Base-by-base conservation (phyloP, 177 flowering plant species). In the Tripterygium wilfordii region DNA sequence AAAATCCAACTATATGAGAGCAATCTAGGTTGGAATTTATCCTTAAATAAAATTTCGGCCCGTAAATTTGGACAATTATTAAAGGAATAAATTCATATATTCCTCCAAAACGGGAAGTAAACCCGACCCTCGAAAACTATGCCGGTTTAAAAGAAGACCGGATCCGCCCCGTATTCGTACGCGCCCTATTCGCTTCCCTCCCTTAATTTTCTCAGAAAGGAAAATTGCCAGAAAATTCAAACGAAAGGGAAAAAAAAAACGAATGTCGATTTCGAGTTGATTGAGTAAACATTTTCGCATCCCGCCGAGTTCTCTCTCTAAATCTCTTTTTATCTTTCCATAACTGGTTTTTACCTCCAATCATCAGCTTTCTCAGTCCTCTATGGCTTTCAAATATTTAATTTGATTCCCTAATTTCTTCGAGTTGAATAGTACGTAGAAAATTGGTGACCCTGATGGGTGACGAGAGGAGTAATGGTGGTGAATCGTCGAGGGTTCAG, bases 401-500 rank as follows among this genome's bases (percentile, higher is more conserved):
- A 17, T 3, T 33, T 23, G 20, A 42, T 45, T 38, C 15, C 18
- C 1, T n/a, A n/a, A 2, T 45, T n/a, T 40, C 46, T 41, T 27
- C 38, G 53, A 32, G 32, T 33, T 24, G 35, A 23, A 6, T 9
- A 19, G 14, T 25, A 33, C 21, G 45, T 16, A 36, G n/a, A n/a
- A n/a, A n/a, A n/a, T 10, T 10, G 17, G 10, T 27, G 2, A 13
- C 12, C 14, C 5, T 30, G 19, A 68, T 69, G 74, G 75, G 45
- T 35, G 77, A 66, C 18, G 67, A 61, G 38, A 57, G 39, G 22
- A 29, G 45, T 17, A 39, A 12, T 31, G 48, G 38, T 6, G 53
- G 58, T 29, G 65, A 63, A 13, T 42, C 45, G 20, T 33, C 70
- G 39, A 63, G 63, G 45, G 53, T 49, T 18, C 13, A 65, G 38